Evolutionary conservation across 2,329 filamentous ascomycete species (phyloP).

Genomic region (Stachybotrys chlorohalonatus): DNA sequence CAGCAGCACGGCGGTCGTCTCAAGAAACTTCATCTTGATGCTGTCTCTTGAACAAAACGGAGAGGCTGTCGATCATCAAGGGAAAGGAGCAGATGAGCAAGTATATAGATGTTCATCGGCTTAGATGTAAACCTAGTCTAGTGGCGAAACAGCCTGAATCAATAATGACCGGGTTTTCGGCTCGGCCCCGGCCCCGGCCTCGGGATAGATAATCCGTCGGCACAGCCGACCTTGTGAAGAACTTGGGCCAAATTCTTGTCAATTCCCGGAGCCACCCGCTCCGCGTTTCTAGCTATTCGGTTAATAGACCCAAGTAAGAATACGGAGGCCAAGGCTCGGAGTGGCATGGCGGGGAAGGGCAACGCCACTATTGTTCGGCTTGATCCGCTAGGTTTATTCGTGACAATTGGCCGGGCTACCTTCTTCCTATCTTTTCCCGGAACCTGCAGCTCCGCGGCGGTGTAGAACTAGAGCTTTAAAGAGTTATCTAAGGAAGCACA

Average conservation of each 20-base stretch:
- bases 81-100: background rate
- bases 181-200: too few relatives aligned
- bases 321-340: too few relatives aligned
- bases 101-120: background rate
- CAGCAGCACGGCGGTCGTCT: background rate
- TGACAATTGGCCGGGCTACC: too few relatives aligned
- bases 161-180: background rate
- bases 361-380: constrained; percentile 2
- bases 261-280: background rate
- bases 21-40: background rate
- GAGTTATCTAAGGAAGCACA: too few relatives aligned
- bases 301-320: background rate
- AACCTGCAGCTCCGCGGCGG: too few relatives aligned
- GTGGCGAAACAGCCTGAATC: background rate
- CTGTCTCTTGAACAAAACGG: background rate
- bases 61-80: background rate
- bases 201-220: too few relatives aligned
- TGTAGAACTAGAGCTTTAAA: too few relatives aligned
- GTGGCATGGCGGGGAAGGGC: background rate
- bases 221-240: background rate
- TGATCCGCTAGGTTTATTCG: too few relatives aligned
- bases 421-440: too few relatives aligned
- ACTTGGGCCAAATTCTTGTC: background rate
- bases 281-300: background rate
- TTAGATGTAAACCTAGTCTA: background rate